Evolutionary conservation across 2,329 filamentous ascomycete species (phyloP), one percentile per base, ranked within the genome.

Genomic region (Xylariales sp.): DNA sequence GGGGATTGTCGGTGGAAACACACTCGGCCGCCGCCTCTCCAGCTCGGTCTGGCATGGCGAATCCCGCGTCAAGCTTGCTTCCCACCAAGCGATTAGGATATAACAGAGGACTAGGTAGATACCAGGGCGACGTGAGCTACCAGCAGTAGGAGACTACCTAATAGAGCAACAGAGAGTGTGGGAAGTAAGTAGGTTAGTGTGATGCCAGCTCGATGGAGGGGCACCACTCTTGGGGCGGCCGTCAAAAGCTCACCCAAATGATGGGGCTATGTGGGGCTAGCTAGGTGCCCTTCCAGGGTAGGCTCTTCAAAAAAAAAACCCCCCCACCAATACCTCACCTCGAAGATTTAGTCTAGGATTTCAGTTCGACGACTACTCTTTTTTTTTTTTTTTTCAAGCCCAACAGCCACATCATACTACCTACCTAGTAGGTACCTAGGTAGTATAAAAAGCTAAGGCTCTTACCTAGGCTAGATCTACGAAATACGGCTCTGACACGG

Each of bases 1-100:
- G 6, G 28, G 43, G 12, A 34, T 36, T 36, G 6, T 46, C 4
- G 32, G 18, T 49, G 14, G 28, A 32, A 53, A 65, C 65, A 55
- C 34, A 70, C 68, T 39, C 65, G 14, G 50, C 59, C 28, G 54
- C 68, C 32, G 48, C 48, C 59, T 64, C 50, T 56, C 66, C 59
- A 36, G 56, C 41, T 63, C 64, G 58, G 28, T 43, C 68, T 46
- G 65, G 3, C 65, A 68, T 68, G 54, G 58, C 46, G 45, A 50
- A 55, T 41, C 55, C 56, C n/a, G 39, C 43, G 55, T 52, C 49
- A 12, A 6, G 50, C 34, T 43, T 57, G 45, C 46, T 32, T 48
- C 14, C 36, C 45, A 46, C 46, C 41, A 41, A 32, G 48, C 18
- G 14, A 46, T 30, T 49, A 1, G 12, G 61, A 57, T 50, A 43